A percentile compares a stretch with the other conserved stretches of the same genome.
Conservation (phyloP, 2,329 filamentous ascomycete species). For the Chaetomiaceae sp. region DNA sequence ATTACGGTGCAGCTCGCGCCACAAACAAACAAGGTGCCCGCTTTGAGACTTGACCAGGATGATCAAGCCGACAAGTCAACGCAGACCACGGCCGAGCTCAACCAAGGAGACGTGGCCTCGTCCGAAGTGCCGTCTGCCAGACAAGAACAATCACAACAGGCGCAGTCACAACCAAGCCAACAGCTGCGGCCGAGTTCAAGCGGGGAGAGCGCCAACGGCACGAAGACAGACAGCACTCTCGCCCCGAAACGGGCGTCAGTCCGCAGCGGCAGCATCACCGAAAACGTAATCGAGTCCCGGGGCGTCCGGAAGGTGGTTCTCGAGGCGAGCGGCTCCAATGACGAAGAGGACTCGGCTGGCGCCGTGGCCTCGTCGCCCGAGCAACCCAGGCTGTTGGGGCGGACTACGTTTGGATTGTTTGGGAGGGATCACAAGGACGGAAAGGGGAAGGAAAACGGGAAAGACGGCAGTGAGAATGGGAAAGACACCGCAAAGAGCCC, state of each 20-base stretch:
- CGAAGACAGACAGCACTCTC: constrained; percentile 12
- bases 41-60: constrained; percentile 16
- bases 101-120: constrained; percentile 8
- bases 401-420: constrained; percentile 14
- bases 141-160: not conserved
- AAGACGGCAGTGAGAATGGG: not conserved
- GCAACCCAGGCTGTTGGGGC: constrained; percentile 9
- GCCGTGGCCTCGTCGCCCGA: constrained; percentile 12
- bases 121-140: not conserved
- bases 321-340: constrained; percentile 34
- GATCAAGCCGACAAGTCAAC: constrained; percentile 28
- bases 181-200: constrained; percentile 19
- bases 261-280: constrained; percentile 72
- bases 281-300: constrained; percentile 69
- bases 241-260: constrained; percentile 40
- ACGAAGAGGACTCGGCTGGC: constrained; percentile 30
- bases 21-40: constrained; percentile 25
- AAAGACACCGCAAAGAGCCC: not conserved
- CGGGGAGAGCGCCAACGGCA: constrained; percentile 19
- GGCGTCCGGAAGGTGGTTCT: constrained; percentile 73
- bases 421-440: not conserved
- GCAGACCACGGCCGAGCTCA: constrained; percentile 17
- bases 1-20: constrained; percentile 23
- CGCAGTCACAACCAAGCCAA: not conserved
- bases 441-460: not conserved